phyloP scores from a whole-genome alignment of 2,329 filamentous ascomycete genomes.

The Pseudogymnoascus sp. region DNA sequence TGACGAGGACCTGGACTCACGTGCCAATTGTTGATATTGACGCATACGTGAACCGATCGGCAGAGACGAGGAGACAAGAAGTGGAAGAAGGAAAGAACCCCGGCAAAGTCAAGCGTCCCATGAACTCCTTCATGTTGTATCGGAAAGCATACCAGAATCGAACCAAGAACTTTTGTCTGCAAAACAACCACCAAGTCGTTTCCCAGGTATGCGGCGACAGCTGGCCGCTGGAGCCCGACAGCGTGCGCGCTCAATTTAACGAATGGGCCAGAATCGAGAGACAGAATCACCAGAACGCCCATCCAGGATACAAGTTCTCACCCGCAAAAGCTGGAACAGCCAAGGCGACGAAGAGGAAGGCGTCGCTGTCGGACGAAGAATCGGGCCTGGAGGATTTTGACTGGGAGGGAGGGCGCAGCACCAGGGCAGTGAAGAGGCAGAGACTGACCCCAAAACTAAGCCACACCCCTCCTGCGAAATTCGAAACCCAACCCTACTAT shows the following conservation, averaged over 20 bases:
- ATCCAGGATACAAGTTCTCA: constrained; percentile 90
- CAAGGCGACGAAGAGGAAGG: constrained; percentile 41
- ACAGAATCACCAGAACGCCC: constrained; percentile 73
- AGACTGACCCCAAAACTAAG: constrained; percentile 16
- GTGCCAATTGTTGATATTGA: constrained; percentile 71
- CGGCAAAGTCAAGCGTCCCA: constrained; percentile 79
- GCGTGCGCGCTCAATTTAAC: constrained; percentile 67
- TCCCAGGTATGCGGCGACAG: constrained; percentile 79
- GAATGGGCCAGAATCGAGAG: constrained; percentile 72
- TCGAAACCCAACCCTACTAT: not conserved
- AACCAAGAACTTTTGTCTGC: constrained; percentile 69
- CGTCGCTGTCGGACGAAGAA: constrained; percentile 31
- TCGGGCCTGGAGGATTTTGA: constrained; percentile 41
- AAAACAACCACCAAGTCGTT: constrained; percentile 91
- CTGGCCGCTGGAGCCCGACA: constrained; percentile 74
- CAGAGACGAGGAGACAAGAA: constrained; percentile 58
- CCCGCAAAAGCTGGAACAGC: constrained; percentile 57
- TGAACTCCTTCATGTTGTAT: constrained; percentile 99
- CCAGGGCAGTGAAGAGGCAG: constrained; percentile 14
- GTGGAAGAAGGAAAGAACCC: constrained; percentile 57
- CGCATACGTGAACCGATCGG: constrained; percentile 64
- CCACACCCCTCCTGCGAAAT: constrained; percentile 21
- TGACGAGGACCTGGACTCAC: constrained; percentile 54
- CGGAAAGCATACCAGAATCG: constrained; percentile 85
- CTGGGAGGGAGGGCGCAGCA: constrained; percentile 29